A percentile compares a stretch with the other conserved stretches of the same genome.
Conservation (phyloP, 768 basidiomycete genomes). For the Leccinum olivaceopallidum region DNA sequence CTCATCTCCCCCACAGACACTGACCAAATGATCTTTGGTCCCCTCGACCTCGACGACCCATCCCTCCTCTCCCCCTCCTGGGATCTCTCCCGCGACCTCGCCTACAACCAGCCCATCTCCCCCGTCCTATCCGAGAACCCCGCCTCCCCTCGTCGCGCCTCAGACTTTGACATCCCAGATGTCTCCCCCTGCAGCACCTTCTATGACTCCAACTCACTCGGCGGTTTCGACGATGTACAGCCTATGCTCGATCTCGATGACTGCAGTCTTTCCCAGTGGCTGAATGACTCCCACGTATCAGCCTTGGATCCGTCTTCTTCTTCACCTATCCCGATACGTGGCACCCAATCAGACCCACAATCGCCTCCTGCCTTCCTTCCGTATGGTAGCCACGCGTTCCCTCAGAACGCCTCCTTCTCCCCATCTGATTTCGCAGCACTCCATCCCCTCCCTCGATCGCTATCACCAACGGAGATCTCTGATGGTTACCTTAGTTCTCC, state of each 20-base stretch:
- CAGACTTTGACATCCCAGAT: constrained; percentile 42
- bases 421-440: constrained; percentile 61
- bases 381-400: constrained; percentile 49
- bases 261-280: constrained; percentile 55
- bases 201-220: constrained; percentile 35
- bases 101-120: constrained; percentile 41
- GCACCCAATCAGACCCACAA: constrained; percentile 42
- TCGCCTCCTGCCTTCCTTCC: constrained; percentile 49
- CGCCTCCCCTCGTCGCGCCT: constrained; percentile 41
- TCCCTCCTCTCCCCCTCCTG: constrained; percentile 30
- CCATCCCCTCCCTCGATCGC: constrained; percentile 61
- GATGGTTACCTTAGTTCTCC: constrained; percentile 45
- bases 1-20: constrained; percentile 29
- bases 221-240: constrained; percentile 33
- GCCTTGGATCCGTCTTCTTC: constrained; percentile 40
- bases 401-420: constrained; percentile 54
- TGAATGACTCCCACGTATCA: constrained; percentile 56
- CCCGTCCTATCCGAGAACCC: constrained; percentile 40
- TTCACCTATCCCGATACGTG: constrained; percentile 65
- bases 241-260: constrained; percentile 43
- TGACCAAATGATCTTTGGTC: constrained; percentile 38
- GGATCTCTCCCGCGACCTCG: constrained; percentile 35
- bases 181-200: constrained; percentile 40
- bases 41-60: constrained; percentile 34
- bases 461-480: constrained; percentile 56